Percentiles rank a stretch among this genome's conserved stretches.
phyloP scores from a whole-genome alignment of 495 filamentous ascomycete species.

The Hypoxylon intermedium region DNA sequence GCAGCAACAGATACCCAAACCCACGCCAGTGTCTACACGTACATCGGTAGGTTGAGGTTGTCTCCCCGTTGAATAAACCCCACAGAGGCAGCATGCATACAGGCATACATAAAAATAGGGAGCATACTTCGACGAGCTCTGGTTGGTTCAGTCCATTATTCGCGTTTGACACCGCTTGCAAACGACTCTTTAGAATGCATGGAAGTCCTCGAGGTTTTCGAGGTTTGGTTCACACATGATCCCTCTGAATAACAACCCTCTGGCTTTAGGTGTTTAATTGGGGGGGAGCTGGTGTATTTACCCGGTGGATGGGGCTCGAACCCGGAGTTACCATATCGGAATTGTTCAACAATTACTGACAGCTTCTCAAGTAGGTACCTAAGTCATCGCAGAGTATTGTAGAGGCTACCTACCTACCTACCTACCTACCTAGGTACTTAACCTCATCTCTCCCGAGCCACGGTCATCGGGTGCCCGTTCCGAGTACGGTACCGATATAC shows the following conservation, averaged over 20 bases:
- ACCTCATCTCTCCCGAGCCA: constrained; percentile 24
- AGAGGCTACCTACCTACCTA: constrained; percentile 2
- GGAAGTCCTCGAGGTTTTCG: constrained; percentile 7
- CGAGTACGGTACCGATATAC: constrained; percentile 21
- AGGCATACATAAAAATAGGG: constrained; percentile 30
- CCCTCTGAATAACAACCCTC: no score
- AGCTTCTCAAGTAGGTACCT: constrained; percentile 10
- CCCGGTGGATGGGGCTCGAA: constrained; percentile 16
- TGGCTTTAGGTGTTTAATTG: not conserved
- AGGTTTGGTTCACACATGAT: no score
- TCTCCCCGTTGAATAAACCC: constrained; percentile 29
- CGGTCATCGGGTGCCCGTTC: constrained; percentile 7
- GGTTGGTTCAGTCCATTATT: constrained; percentile 28
- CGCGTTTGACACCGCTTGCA: constrained; percentile 18
- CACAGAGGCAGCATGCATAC: constrained; percentile 26
- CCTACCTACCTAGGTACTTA: no score
- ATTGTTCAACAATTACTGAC: constrained; percentile 23
- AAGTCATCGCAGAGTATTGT: constrained; percentile 13
- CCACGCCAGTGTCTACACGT: constrained; percentile 8
- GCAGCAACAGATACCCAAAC: constrained; percentile 17
- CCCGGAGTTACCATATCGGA: constrained; percentile 9
- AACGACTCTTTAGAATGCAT: constrained; percentile 10
- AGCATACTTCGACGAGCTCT: constrained; percentile 23
- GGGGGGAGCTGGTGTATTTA: constrained; percentile 30
- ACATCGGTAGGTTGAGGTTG: constrained; percentile 23